Evolutionary conservation across 2,329 filamentous ascomycete species (phyloP).

Genomic region (Cladosporium sp.): DNA sequence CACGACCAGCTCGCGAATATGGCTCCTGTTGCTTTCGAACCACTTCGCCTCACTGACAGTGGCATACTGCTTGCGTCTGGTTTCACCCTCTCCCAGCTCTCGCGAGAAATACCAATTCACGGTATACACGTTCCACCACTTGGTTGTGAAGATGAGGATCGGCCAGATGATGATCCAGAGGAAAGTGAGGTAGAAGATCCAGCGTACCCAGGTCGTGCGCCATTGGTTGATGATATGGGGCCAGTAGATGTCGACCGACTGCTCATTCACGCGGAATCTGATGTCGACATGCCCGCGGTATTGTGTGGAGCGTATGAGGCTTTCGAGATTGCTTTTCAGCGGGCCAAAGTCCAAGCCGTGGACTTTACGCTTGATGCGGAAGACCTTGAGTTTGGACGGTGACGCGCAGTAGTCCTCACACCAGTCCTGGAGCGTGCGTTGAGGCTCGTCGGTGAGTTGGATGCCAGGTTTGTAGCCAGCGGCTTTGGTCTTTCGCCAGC

Average conservation of each 20-base stretch:
- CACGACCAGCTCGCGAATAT: constrained; percentile 57
- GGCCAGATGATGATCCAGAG: constrained; percentile 70
- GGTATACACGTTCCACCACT: constrained; percentile 62
- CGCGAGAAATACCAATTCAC: constrained; percentile 59
- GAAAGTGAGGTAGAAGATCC: constrained; percentile 63
- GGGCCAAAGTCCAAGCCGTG: constrained; percentile 57
- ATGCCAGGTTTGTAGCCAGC: constrained; percentile 43
- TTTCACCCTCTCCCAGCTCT: constrained; percentile 26
- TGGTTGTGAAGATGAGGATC: constrained; percentile 62
- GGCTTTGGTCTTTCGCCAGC: constrained; percentile 51
- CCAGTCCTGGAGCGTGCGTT: constrained; percentile 55
- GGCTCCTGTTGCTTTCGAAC: constrained; percentile 59
- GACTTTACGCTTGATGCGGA: constrained; percentile 43
- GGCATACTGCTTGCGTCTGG: constrained; percentile 42
- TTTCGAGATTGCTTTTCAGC: constrained; percentile 50
- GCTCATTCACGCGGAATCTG: constrained; percentile 56
- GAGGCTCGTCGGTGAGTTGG: constrained; percentile 38
- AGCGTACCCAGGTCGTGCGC: constrained; percentile 63
- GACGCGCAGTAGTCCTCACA: constrained; percentile 64
- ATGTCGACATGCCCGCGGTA: constrained; percentile 62
- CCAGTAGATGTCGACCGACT: constrained; percentile 60
- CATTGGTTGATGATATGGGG: constrained; percentile 59
- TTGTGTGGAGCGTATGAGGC: constrained; percentile 59
- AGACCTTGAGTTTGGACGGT: constrained; percentile 52
- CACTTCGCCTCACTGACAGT: constrained; percentile 50